Base-by-base conservation (phyloP, 345 rosid species). In the Dipteronia dyeriana region DNA sequence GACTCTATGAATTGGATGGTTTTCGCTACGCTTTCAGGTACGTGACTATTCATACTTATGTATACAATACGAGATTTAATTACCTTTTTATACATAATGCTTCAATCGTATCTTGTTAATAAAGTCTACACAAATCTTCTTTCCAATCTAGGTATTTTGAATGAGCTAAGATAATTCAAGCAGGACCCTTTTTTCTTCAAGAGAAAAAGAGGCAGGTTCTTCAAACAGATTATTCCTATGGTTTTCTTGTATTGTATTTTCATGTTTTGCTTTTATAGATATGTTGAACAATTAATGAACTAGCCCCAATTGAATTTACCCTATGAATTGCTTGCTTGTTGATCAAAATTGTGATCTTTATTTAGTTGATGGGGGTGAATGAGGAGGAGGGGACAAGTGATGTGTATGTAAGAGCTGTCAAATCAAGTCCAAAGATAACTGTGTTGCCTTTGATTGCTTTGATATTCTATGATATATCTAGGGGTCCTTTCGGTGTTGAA, bases 401-500 rank as follows among this genome's bases (percentile, higher is more conserved):
- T 71, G 85, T 51, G 7, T 39, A 82, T 68, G 70, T 45, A 68
- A 75, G 66, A 65, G 70, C 70, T 23, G 82, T 70, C 14, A 79
- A 81, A 80, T 59, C 86, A 71, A 86, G 68, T 31, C 97, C 92
- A 73, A 93, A 93, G 81, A 81, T 95, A 39, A 93, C 96, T 16
- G 65, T 91, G 2, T 81, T 90, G 79, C 99, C 99, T 43, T 88
- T 95, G 0, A 87, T 95, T 39, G 96, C 97, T 76, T 85, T 95
- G 61, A 95, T 95, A 16, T 95, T 95, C 90, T 95, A 93, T 81
- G 98, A 91, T 73, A 97, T 95, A 13, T 93, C 95, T 66, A 98
- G 98, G 63, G 98, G 98, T 59, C 98, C 98, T 64, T 95, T 95
- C 77, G 98, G 98, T 69, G 86, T 95, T 5, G 98, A 95, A 81